A percentile compares a stretch with the other conserved stretches of the same genome.
phyloP scores from a whole-genome alignment of 768 basidiomycete species.

The Leccinum subgranulosum region DNA sequence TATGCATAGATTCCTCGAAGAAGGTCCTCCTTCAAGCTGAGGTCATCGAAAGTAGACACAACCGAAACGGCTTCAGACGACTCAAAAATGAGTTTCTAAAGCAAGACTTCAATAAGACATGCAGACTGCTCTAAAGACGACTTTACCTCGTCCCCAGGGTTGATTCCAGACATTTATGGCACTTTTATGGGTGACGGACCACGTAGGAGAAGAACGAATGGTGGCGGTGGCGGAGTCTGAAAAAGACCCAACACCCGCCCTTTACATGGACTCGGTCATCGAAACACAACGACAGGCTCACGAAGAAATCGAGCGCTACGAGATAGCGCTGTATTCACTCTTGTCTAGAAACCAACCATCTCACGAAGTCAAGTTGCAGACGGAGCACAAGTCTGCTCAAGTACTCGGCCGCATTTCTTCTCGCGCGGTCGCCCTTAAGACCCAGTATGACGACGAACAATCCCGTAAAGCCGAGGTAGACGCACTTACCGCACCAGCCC shows the following conservation, averaged over 20 bases:
- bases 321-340: constrained; percentile 80
- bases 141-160: constrained; percentile 78
- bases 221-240: constrained; percentile 50
- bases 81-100: constrained; percentile 89
- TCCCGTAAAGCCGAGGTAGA: constrained; percentile 67
- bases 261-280: constrained; percentile 86
- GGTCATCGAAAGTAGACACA: constrained; percentile 86
- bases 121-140: constrained; percentile 16
- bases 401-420: constrained; percentile 82
- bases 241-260: constrained; percentile 25
- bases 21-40: constrained; percentile 91
- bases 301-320: constrained; percentile 92
- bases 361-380: constrained; percentile 65
- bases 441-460: constrained; percentile 76
- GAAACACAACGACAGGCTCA: constrained; percentile 95
- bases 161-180: constrained; percentile 75
- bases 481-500: constrained; percentile 52
- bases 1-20: constrained; percentile 97
- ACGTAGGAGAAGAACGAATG: constrained; percentile 31
- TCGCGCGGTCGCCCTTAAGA: constrained; percentile 60
- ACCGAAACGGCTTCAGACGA: constrained; percentile 91
- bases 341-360: constrained; percentile 63
- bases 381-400: constrained; percentile 87
- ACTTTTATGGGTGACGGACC: constrained; percentile 27
- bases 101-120: background rate